phyloP scores from a whole-genome alignment of 345 rosid genomes.

The Gossypium herbaceum region DNA sequence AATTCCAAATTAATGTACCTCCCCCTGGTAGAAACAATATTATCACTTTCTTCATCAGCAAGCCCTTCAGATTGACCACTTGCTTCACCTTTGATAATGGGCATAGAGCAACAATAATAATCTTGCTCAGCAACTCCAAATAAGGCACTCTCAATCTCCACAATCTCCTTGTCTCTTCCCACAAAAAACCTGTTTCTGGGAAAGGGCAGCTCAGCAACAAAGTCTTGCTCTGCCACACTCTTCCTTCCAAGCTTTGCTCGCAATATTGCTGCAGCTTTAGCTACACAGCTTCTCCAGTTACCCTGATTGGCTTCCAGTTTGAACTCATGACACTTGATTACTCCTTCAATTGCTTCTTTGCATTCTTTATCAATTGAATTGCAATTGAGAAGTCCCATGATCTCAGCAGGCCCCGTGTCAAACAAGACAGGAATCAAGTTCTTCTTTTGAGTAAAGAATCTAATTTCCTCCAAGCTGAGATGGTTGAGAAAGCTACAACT shows the following conservation, averaged over 20 bases:
- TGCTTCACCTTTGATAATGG: constrained; percentile 52
- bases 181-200: constrained; percentile 61
- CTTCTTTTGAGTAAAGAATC: constrained; percentile 67
- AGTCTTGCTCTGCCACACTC: constrained; percentile 54
- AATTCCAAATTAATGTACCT: constrained; percentile 7
- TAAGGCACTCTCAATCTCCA: constrained; percentile 66
- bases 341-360: constrained; percentile 79
- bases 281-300: constrained; percentile 80
- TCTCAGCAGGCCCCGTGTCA: constrained; percentile 59
- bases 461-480: background rate
- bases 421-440: constrained; percentile 79
- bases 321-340: constrained; percentile 67
- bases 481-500: constrained; percentile 57
- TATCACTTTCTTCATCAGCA: constrained; percentile 72
- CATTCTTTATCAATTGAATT: constrained; percentile 64
- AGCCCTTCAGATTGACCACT: constrained; percentile 78
- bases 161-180: constrained; percentile 77
- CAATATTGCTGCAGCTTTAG: constrained; percentile 47
- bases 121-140: constrained; percentile 61
- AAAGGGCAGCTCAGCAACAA: constrained; percentile 53
- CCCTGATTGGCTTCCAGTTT: constrained; percentile 72
- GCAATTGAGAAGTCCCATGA: constrained; percentile 54
- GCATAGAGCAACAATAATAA: constrained; percentile 28
- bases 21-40: constrained; percentile 3
- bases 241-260: constrained; percentile 75